Conservation (phyloP, 164 flowering plant genomes). For the Liriodendron chinense region DNA sequence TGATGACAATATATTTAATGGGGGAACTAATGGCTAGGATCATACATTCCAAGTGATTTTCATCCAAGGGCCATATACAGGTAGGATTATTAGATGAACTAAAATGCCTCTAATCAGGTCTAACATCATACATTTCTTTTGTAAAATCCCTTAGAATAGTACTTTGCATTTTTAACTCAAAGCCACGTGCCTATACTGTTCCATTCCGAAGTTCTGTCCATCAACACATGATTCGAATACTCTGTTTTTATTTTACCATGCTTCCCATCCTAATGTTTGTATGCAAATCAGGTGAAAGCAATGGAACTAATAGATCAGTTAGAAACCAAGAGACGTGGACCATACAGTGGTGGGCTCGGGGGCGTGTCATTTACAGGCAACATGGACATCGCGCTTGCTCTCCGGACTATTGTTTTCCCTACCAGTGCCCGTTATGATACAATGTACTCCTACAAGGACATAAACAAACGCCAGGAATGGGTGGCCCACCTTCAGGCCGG, state of each 20-base stretch:
- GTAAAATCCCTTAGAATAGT: too few species aligned
- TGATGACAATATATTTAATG: too few species aligned
- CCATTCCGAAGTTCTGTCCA: too few species aligned
- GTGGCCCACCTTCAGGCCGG: conserved; percentile 91
- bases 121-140: too few species aligned
- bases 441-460: conserved; percentile 79
- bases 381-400: conserved; percentile 87
- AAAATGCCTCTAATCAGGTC: too few species aligned
- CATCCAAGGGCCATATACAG: too few species aligned
- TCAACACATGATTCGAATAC: too few species aligned
- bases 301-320: conserved; percentile 88
- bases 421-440: conserved; percentile 57
- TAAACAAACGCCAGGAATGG: conserved; percentile 70
- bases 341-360: conserved; percentile 94
- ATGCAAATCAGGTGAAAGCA: conserved; percentile 68
- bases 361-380: conserved; percentile 78
- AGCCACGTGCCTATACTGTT: too few species aligned
- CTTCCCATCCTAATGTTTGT: neutral
- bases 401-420: conserved; percentile 89
- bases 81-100: too few species aligned
- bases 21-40: too few species aligned
- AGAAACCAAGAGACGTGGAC: conserved; percentile 80
- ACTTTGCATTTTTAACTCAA: too few species aligned
- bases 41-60: too few species aligned
- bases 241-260: neutral